phyloP scores from a whole-genome alignment of 2,329 filamentous ascomycete species.

The Pyrenophora graminea region DNA sequence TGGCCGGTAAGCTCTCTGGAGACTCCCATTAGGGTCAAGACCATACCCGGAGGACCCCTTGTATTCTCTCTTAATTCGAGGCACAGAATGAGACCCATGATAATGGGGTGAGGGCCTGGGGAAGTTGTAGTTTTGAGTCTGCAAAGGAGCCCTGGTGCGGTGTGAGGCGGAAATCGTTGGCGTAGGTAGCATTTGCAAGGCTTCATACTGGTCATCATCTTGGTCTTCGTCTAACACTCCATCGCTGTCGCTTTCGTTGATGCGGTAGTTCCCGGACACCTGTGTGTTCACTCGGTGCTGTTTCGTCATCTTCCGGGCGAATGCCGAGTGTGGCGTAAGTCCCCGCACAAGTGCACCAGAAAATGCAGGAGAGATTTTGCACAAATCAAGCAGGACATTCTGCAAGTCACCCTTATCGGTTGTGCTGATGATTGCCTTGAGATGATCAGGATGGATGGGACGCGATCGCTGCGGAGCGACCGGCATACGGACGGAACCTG shows the following conservation, averaged over 20 bases:
- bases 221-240: slow-evolving; percentile 15
- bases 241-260: slow-evolving; percentile 11
- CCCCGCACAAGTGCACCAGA: slow-evolving; percentile 40
- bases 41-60: slow-evolving; percentile 6
- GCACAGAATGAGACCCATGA: slow-evolving; percentile 5
- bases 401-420: slow-evolving; percentile 23
- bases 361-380: slow-evolving; percentile 37
- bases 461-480: slow-evolving; percentile 12
- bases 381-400: slow-evolving; percentile 33
- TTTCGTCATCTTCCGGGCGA: slow-evolving; percentile 27
- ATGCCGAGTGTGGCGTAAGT: slow-evolving; percentile 37
- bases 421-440: slow-evolving; percentile 35
- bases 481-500: neutral
- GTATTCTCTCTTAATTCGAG: slow-evolving; percentile 17
- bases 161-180: neutral
- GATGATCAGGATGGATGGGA: slow-evolving; percentile 30
- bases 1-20: slow-evolving; percentile 10
- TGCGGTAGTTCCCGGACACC: neutral
- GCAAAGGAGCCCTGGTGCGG: neutral
- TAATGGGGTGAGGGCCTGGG: neutral
- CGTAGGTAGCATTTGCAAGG: neutral
- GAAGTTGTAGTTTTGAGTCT: neutral
- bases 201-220: neutral
- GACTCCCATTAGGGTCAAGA: slow-evolving; percentile 16
- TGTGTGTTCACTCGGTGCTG: slow-evolving; percentile 9